Evolutionary conservation across 371 early-diverging fungal genomes (phyloP).

Genomic region (Mucor saturninus): DNA sequence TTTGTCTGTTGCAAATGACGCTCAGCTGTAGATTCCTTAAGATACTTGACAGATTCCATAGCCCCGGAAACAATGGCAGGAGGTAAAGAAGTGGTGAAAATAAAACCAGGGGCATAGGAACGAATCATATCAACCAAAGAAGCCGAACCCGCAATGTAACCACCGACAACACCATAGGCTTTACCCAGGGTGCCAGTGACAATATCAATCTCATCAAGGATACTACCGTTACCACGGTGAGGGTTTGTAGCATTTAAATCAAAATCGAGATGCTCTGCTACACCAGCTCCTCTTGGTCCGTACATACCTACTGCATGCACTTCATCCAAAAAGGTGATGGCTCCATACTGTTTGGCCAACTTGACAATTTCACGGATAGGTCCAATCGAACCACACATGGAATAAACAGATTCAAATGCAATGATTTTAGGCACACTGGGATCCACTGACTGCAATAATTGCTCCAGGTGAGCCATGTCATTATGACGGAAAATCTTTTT

Average conservation of each 20-base stretch:
- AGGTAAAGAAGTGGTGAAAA: slow-evolving; percentile 98
- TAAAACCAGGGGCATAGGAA: slow-evolving; percentile 98
- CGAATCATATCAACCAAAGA: slow-evolving; percentile 94
- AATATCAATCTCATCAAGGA: slow-evolving; percentile 94
- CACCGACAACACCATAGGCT: slow-evolving; percentile 97
- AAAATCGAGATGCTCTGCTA: slow-evolving; percentile 94
- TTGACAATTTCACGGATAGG: slow-evolving; percentile 92
- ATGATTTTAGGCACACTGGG: slow-evolving; percentile 91
- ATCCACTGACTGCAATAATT: slow-evolving; percentile 78
- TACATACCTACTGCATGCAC: slow-evolving; percentile 99
- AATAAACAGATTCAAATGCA: slow-evolving; percentile 98
- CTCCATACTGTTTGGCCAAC: slow-evolving; percentile 96
- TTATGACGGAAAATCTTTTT: slow-evolving; percentile 97
- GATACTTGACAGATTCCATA: slow-evolving; percentile 88
- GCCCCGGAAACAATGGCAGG: slow-evolving; percentile 94
- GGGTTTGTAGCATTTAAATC: slow-evolving; percentile 64
- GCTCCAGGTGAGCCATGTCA: slow-evolving; percentile 90
- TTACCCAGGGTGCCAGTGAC: slow-evolving; percentile 98
- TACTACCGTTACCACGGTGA: slow-evolving; percentile 60
- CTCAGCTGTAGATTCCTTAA: slow-evolving; percentile 82
- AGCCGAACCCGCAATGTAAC: slow-evolving; percentile 94
- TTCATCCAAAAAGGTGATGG: slow-evolving; percentile 97
- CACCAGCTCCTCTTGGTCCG: slow-evolving; percentile 95
- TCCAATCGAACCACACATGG: slow-evolving; percentile 98
- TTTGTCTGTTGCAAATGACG: slow-evolving; percentile 92